Conservation (phyloP, 1,284 basidiomycete genomes). For the Melampsora larici-populina region DNA sequence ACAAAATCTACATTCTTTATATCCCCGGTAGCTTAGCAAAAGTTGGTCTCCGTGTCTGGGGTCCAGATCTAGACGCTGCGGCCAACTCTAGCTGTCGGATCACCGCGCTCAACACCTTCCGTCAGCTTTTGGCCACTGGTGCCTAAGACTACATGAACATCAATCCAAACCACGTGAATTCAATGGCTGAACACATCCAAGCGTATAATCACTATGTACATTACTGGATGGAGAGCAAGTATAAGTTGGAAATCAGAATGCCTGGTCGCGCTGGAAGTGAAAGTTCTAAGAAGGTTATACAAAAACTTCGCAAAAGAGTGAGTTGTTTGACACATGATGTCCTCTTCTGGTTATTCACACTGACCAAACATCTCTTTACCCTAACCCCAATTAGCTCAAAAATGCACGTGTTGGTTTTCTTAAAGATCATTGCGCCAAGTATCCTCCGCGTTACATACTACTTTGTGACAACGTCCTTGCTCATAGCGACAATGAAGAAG, state of each 20-base stretch:
- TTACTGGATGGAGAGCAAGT: not conserved
- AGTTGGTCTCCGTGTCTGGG: slow-evolving; percentile 3
- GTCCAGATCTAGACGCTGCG: not conserved
- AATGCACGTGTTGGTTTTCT: not conserved
- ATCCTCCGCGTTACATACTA: not conserved
- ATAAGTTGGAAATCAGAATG: not conserved
- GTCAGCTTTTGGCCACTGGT: not conserved
- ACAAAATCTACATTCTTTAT: not conserved
- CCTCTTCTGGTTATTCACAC: not conserved
- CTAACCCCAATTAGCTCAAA: not conserved
- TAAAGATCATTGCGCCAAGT: not conserved
- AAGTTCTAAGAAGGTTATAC: not conserved
- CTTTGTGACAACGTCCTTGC: not conserved
- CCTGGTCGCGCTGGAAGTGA: not conserved
- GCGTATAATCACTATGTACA: slow-evolving; percentile 20
- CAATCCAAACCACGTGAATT: not conserved
- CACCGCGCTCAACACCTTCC: not conserved
- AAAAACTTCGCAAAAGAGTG: not conserved
- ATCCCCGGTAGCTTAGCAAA: not conserved
- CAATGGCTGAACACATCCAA: too few species aligned
- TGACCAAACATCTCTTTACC: not conserved
- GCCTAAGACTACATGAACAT: not conserved
- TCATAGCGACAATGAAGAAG: slow-evolving; percentile 14
- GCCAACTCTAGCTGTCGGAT: too few species aligned
- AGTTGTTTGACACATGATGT: not conserved